Conservation (phyloP, 2,329 filamentous ascomycete genomes). For the Aspergillus terreus region DNA sequence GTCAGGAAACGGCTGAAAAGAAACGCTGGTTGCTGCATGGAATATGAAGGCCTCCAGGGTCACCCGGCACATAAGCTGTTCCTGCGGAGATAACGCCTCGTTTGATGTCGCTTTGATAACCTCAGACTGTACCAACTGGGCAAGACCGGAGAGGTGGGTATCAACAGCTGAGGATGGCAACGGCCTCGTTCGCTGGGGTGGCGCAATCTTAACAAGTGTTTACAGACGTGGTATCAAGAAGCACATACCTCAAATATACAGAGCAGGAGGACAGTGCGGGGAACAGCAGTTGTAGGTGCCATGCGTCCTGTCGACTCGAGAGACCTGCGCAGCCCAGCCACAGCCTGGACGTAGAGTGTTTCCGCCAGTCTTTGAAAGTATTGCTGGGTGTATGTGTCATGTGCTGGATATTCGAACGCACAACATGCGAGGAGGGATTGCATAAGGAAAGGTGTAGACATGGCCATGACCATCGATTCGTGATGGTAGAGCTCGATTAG, state of each 20-base stretch:
- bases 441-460: slow-evolving; percentile 17
- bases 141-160: slow-evolving; percentile 21
- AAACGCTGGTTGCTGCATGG: slow-evolving; percentile 23
- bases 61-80: slow-evolving; percentile 12
- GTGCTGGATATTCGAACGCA: slow-evolving; percentile 17
- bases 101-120: background rate
- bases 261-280: slow-evolving; percentile 17
- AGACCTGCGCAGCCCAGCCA: slow-evolving; percentile 8
- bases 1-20: slow-evolving; percentile 14
- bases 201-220: background rate
- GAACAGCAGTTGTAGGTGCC: slow-evolving; percentile 6
- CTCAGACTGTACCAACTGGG: slow-evolving; percentile 14
- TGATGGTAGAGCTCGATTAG: slow-evolving; percentile 9
- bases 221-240: too few relatives aligned
- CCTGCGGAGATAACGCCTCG: background rate
- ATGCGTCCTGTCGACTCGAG: background rate
- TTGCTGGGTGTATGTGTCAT: background rate
- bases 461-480: slow-evolving; percentile 14
- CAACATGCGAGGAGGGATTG: slow-evolving; percentile 21
- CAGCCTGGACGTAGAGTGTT: slow-evolving; percentile 15
- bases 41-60: slow-evolving; percentile 25
- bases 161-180: slow-evolving; percentile 14
- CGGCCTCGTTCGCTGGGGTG: slow-evolving; percentile 14
- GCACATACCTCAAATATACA: slow-evolving; percentile 23
- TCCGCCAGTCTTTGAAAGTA: slow-evolving; percentile 12